These are phyloP conservation scores for Colletotrichum lentis DNA, from an alignment of 2,329 filamentous ascomycete species.

Conservation along the genomic window DNA sequence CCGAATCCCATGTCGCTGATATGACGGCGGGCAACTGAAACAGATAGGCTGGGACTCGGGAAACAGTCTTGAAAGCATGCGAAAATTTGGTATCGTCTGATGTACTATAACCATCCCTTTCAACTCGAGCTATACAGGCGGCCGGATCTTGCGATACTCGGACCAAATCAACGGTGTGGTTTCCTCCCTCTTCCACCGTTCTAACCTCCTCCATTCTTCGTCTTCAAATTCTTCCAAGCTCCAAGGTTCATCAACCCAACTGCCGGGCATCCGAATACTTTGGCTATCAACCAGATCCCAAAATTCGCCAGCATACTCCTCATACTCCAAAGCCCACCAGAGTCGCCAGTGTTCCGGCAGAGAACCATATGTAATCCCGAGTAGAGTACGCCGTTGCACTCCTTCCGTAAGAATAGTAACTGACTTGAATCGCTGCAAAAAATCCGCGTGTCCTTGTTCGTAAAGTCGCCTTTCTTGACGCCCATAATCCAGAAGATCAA, in stretches of 20 bases:
- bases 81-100: background rate
- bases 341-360: conserved; percentile 9
- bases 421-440: background rate
- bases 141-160: conserved; percentile 15
- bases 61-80: no score
- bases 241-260: conserved; percentile 12
- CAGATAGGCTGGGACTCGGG: no score
- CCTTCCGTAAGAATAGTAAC: background rate
- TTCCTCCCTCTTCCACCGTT: background rate
- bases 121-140: background rate
- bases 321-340: conserved; percentile 16
- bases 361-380: conserved; percentile 19
- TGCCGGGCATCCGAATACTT: background rate
- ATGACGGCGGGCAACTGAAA: no score
- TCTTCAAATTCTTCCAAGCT: accelerated
- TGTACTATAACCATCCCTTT: no score
- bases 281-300: conserved; percentile 4
- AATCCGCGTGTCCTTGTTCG: background rate
- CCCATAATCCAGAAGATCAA: conserved; percentile 43
- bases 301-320: conserved; percentile 16
- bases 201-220: accelerated
- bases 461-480: conserved; percentile 23
- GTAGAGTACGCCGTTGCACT: background rate
- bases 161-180: conserved; percentile 20
- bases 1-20: no score